A percentile compares a stretch with the other conserved stretches of the same genome.
Evolutionary conservation across 2,329 filamentous ascomycete species (phyloP).

Genomic region (Trichoderma polysporum): DNA sequence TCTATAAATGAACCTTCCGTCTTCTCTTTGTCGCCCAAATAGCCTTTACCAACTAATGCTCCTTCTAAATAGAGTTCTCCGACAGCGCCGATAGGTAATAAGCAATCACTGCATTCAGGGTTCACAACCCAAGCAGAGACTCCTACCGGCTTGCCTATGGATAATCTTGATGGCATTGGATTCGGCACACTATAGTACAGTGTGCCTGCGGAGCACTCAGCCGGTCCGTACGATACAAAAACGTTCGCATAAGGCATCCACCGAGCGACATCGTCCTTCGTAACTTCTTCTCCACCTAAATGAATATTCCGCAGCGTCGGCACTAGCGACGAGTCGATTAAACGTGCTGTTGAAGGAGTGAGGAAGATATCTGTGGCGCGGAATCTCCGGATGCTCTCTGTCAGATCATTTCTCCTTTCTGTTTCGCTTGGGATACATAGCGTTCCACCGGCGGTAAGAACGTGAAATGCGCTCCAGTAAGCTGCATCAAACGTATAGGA

Average conservation of each 20-base stretch:
- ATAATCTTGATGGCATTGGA: neutral
- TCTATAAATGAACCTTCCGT: slow-evolving; percentile 32
- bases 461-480: slow-evolving; percentile 15
- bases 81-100: slow-evolving; percentile 45
- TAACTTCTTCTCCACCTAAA: slow-evolving; percentile 6
- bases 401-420: neutral
- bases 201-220: slow-evolving; percentile 1
- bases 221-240: slow-evolving; percentile 11
- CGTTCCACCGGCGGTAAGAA: slow-evolving; percentile 11
- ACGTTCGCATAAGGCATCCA: slow-evolving; percentile 28
- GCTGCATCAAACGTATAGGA: slow-evolving; percentile 24
- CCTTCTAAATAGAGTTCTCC: slow-evolving; percentile 49
- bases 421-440: slow-evolving; percentile 1
- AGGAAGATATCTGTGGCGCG: neutral
- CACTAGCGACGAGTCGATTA: neutral
- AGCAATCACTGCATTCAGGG: slow-evolving; percentile 43
- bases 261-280: neutral
- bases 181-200: neutral
- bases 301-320: neutral
- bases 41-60: slow-evolving; percentile 54
- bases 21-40: slow-evolving; percentile 33
- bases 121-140: neutral
- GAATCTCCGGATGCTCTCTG: neutral
- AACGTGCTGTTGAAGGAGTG: slow-evolving; percentile 7
- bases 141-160: slow-evolving; percentile 24